phyloP scores from a whole-genome alignment of 169 alveolate species.

The Plasmodium sp. region DNA sequence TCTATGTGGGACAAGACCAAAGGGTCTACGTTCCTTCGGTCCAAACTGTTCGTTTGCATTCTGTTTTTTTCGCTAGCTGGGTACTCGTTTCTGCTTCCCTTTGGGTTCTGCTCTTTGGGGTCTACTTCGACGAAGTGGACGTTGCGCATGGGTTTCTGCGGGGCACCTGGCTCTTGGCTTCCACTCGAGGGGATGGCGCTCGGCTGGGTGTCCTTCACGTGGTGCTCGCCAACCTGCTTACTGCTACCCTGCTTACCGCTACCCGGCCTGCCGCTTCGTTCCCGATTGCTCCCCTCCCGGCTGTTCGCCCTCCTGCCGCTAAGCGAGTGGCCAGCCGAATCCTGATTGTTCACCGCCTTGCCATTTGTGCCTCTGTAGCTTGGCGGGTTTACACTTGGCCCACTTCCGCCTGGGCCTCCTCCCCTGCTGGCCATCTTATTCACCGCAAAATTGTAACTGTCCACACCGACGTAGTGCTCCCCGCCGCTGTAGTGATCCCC shows the following conservation, averaged over 20 bases:
- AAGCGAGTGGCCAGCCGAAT: background rate
- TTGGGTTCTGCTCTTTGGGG: background rate
- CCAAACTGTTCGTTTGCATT: background rate
- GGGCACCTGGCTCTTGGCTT: background rate
- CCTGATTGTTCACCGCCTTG: background rate
- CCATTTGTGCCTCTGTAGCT: background rate
- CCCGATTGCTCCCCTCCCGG: background rate
- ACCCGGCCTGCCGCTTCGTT: background rate
- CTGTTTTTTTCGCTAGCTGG: background rate
- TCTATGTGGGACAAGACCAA: background rate
- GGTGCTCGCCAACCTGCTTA: background rate
- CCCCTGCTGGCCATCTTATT: background rate
- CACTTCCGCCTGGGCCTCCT: background rate
- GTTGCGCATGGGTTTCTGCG: background rate
- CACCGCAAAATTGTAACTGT: background rate
- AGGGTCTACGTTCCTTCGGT: background rate
- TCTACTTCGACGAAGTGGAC: background rate
- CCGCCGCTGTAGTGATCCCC: background rate
- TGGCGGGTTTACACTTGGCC: background rate
- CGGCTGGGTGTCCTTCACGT: background rate
- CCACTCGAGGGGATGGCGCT: background rate
- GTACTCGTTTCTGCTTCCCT: background rate
- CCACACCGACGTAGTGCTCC: background rate
- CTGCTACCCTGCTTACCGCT: background rate
- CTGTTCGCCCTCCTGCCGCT: background rate